Conservation (phyloP, 129 eudicot species). For the Flaveria trinervia region DNA sequence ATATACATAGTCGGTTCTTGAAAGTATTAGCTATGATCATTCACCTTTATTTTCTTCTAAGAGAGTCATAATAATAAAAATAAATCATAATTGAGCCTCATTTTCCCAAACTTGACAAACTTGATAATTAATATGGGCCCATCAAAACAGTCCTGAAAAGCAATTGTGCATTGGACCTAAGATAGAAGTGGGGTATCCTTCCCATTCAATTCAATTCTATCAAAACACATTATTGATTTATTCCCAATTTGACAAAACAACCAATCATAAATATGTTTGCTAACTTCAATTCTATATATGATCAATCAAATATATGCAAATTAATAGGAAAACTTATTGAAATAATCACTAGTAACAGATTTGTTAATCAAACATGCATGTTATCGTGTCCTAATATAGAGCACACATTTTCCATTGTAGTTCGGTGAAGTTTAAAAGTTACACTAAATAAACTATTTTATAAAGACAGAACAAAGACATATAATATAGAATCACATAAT, state of each 20-base stretch:
- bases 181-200: conserved; percentile 32
- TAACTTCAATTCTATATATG: conserved; percentile 11
- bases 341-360: neutral
- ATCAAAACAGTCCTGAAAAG: conserved; percentile 30
- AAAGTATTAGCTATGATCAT: too few species aligned
- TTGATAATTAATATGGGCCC: conserved; percentile 35
- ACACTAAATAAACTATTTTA: too few species aligned
- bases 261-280: neutral
- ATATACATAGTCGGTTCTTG: too few species aligned
- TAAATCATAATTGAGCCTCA: neutral
- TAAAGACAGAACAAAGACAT: too few species aligned
- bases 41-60: too few species aligned
- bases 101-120: conserved; percentile 18
- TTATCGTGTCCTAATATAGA: too few species aligned
- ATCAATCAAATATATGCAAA: conserved; percentile 4
- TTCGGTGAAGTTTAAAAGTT: too few species aligned
- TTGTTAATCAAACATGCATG: too few species aligned
- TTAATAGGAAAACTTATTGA: neutral
- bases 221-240: conserved; percentile 26
- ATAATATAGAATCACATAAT: too few species aligned
- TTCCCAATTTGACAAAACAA: conserved; percentile 32
- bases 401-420: too few species aligned
- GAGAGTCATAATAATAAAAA: neutral
- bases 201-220: conserved; percentile 27
- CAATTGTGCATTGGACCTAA: conserved; percentile 36